phyloP scores from a whole-genome alignment of 2,329 filamentous ascomycete species.

The Kalaharituber pfeilii region DNA sequence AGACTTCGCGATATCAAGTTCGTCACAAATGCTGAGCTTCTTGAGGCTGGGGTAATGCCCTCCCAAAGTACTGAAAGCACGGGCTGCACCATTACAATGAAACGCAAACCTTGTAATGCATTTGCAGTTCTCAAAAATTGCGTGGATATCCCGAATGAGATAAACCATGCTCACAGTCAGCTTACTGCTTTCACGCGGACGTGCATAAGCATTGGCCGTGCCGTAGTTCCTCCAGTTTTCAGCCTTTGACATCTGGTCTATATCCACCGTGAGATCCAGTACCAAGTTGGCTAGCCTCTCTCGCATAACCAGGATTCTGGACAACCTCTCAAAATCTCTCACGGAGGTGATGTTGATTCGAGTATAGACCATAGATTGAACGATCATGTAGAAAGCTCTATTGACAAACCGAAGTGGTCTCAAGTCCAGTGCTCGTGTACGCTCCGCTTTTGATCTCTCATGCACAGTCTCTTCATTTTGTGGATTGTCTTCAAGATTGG shows the following conservation, averaged over 20 bases:
- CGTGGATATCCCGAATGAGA: background rate
- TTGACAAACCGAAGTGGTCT: background rate
- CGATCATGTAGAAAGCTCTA: background rate
- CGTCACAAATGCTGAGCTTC: conserved; percentile 7
- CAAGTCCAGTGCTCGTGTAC: background rate
- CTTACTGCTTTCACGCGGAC: background rate
- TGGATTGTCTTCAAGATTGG: background rate
- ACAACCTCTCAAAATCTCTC: conserved; percentile 12
- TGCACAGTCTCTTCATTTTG: background rate
- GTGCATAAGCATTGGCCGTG: conserved; percentile 5
- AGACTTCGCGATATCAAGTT: conserved; percentile 9
- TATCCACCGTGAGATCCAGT: conserved; percentile 5
- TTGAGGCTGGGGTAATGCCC: background rate
- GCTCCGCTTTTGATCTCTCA: background rate
- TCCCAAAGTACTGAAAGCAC: background rate
- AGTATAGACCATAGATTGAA: background rate
- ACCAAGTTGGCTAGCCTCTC: conserved; percentile 7
- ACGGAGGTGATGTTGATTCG: conserved; percentile 8
- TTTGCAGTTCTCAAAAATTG: background rate
- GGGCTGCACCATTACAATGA: background rate
- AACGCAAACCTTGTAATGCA: background rate
- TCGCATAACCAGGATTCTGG: conserved; percentile 11
- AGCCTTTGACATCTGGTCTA: conserved; percentile 5
- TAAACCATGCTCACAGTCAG: background rate
- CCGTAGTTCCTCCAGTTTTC: conserved; percentile 8